Conservation (phyloP, 352 stramenopile species). For the Saprolegnia parasitica region DNA sequence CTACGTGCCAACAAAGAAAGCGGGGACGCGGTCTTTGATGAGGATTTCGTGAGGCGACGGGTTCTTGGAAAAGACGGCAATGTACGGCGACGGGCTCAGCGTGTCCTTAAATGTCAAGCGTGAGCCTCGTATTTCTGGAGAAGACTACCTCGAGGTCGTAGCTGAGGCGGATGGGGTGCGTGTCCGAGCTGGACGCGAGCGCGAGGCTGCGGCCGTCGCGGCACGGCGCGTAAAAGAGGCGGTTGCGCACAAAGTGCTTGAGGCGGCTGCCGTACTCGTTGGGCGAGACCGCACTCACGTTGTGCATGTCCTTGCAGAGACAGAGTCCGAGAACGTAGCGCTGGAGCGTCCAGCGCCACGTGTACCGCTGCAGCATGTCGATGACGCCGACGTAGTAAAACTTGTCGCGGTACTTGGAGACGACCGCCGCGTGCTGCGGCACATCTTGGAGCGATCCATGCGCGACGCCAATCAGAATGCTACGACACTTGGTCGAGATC, state of each 20-base stretch:
- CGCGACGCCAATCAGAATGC: conserved; percentile 63
- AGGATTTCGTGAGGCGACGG: neutral
- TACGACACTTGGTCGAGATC: neutral
- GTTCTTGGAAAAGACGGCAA: conserved; percentile 1
- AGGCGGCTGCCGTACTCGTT: conserved; percentile 64
- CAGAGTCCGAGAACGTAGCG: conserved; percentile 62
- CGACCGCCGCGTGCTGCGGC: conserved; percentile 12
- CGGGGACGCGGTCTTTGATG: neutral
- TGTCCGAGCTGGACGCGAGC: neutral
- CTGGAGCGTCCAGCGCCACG: conserved; percentile 78
- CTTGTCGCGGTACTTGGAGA: conserved; percentile 48
- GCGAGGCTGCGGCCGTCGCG: neutral
- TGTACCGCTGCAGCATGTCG: conserved; percentile 80
- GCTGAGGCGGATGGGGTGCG: neutral
- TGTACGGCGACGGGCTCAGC: neutral
- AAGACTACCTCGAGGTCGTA: neutral
- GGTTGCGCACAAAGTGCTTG: conserved; percentile 57
- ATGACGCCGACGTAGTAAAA: conserved; percentile 82
- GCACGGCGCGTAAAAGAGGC: conserved; percentile 18
- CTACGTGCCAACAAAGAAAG: conserved; percentile 2
- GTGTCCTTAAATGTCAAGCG: neutral
- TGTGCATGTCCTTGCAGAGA: conserved; percentile 75
- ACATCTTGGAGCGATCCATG: conserved; percentile 35
- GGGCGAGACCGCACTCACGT: conserved; percentile 72
- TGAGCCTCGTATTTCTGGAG: neutral